A percentile compares a stretch with the other conserved stretches of the same genome.
Evolutionary conservation across 768 basidiomycete genomes (phyloP).

Genomic region (Podaxis carcinomalis): DNA sequence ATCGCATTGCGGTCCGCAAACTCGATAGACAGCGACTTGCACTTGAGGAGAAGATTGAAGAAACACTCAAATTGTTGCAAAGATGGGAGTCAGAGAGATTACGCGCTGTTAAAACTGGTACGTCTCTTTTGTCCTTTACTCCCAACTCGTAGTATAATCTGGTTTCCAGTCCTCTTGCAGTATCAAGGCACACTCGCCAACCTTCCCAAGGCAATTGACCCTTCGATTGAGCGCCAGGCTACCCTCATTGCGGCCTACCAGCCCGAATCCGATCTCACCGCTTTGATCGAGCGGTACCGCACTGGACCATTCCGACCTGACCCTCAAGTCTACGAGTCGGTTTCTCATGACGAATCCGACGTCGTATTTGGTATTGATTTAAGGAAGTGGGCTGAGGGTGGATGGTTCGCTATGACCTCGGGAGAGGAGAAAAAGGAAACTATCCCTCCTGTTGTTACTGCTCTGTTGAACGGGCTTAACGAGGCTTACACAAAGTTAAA

Average conservation of each 20-base stretch:
- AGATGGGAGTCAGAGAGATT: conserved; percentile 84
- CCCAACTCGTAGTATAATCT: background rate
- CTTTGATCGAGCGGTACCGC: conserved; percentile 87
- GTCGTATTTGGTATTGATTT: conserved; percentile 91
- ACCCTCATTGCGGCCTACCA: conserved; percentile 81
- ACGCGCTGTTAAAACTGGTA: conserved; percentile 80
- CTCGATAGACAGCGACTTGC: conserved; percentile 83
- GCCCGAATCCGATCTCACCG: conserved; percentile 82
- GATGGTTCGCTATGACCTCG: conserved; percentile 55
- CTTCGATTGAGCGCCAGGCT: conserved; percentile 63
- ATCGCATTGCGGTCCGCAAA: conserved; percentile 74
- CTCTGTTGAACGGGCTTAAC: conserved; percentile 58
- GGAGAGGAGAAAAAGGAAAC: conserved; percentile 56
- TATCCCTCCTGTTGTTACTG: conserved; percentile 71
- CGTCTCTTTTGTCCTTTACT: background rate
- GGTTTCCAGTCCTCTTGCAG: conserved; percentile 64
- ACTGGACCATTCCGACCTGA: conserved; percentile 90
- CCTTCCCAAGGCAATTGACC: conserved; percentile 63
- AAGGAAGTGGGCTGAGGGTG: conserved; percentile 85
- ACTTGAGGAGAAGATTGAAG: conserved; percentile 84
- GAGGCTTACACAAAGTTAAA: conserved; percentile 59
- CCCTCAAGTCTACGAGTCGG: conserved; percentile 82
- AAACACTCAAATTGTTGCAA: conserved; percentile 75
- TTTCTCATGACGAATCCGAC: conserved; percentile 78
- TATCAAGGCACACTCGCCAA: conserved; percentile 79